phyloP scores from a whole-genome alignment of 768 basidiomycete genomes.

The Panaeolus cyanescens region DNA sequence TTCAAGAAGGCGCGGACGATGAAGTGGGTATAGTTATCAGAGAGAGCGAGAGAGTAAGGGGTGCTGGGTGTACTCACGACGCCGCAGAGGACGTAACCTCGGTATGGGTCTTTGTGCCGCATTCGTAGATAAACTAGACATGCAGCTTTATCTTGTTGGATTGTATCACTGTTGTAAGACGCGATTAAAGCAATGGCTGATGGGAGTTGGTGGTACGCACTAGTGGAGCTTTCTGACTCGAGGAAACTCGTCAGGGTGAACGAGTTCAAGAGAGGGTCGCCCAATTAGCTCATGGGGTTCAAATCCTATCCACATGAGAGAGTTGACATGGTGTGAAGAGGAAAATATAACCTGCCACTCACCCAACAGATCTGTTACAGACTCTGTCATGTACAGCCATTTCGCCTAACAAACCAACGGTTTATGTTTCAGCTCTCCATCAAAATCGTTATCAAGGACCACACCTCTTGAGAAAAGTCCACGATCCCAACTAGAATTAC shows the following conservation, averaged over 20 bases:
- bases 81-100: slow-evolving; percentile 74
- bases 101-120: slow-evolving; percentile 77
- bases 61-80: slow-evolving; percentile 57
- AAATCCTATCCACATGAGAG: slow-evolving; percentile 49
- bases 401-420: slow-evolving; percentile 43
- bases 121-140: slow-evolving; percentile 77
- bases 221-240: slow-evolving; percentile 71
- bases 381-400: slow-evolving; percentile 71
- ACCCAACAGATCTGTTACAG: slow-evolving; percentile 68
- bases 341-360: slow-evolving; percentile 7
- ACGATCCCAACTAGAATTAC: slow-evolving; percentile 67
- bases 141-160: slow-evolving; percentile 78
- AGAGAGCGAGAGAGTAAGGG: slow-evolving; percentile 1
- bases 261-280: slow-evolving; percentile 69
- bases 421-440: neutral
- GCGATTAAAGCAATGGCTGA: no score
- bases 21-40: slow-evolving; percentile 7
- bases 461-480: slow-evolving; percentile 76
- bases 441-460: slow-evolving; percentile 7
- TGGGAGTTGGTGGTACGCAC: slow-evolving; percentile 35
- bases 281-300: slow-evolving; percentile 75
- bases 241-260: slow-evolving; percentile 78
- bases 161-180: slow-evolving; percentile 67
- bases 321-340: neutral
- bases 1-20: neutral